phyloP scores from a whole-genome alignment of 768 basidiomycete species.

The Piloderma croceum region DNA sequence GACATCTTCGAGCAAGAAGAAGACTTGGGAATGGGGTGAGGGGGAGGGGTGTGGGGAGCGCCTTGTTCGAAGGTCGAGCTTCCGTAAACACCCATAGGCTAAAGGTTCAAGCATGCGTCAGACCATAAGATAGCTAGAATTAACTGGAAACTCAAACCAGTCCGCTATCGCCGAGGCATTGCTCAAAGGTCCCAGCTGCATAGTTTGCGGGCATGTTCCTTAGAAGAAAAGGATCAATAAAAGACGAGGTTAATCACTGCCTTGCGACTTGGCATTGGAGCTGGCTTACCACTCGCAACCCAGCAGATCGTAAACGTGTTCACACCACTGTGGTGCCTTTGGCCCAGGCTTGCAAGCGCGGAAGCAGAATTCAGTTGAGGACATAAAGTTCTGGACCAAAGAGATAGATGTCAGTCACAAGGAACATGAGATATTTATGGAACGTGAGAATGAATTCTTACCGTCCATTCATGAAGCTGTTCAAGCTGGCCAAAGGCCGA shows the following conservation, averaged over 20 bases:
- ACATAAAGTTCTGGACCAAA: slow-evolving; percentile 52
- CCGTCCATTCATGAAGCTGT: slow-evolving; percentile 73
- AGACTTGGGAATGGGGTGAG: slow-evolving; percentile 53
- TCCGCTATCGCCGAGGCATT: not conserved
- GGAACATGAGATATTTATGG: slow-evolving; percentile 3
- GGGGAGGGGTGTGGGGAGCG: slow-evolving; percentile 45
- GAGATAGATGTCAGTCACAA: slow-evolving; percentile 4
- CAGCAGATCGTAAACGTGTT: slow-evolving; percentile 47
- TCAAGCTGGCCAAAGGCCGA: slow-evolving; percentile 53
- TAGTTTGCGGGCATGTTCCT: not conserved
- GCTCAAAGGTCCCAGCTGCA: not conserved
- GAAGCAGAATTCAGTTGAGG: slow-evolving; percentile 60
- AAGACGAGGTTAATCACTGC: no score
- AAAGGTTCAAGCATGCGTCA: slow-evolving; percentile 1
- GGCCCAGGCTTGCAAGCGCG: slow-evolving; percentile 56
- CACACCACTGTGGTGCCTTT: slow-evolving; percentile 47
- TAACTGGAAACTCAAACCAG: not conserved
- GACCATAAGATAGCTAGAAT: not conserved
- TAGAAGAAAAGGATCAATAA: no score
- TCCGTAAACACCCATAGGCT: slow-evolving; percentile 69
- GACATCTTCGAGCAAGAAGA: slow-evolving; percentile 51
- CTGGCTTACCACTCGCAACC: not conserved
- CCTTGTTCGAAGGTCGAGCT: slow-evolving; percentile 65
- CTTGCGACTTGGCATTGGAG: no score
- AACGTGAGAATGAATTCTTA: slow-evolving; percentile 21